phyloP scores from a whole-genome alignment of 2,329 filamentous ascomycete genomes.

The Pseudogymnoascus sp. region DNA sequence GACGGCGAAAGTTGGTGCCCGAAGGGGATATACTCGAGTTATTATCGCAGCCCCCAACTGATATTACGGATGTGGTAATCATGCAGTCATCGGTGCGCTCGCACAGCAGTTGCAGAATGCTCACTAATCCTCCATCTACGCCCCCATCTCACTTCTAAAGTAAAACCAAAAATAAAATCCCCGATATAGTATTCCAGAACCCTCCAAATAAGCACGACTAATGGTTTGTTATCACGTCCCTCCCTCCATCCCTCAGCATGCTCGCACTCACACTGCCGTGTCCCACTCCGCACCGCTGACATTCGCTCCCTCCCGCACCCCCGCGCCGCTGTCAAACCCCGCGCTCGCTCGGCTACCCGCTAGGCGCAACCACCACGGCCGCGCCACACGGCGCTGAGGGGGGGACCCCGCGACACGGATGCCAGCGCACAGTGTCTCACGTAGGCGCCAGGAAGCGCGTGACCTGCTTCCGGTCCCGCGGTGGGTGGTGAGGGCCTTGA shows the following conservation, averaged over 20 bases:
- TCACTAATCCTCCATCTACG: neutral
- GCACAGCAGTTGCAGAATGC: neutral
- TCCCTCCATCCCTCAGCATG: neutral
- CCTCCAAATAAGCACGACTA: neutral
- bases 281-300: neutral
- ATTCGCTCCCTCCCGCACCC: neutral
- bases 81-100: neutral
- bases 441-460: neutral
- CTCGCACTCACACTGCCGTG: neutral
- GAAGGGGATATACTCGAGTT: neutral
- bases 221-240: neutral
- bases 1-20: neutral
- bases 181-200: neutral
- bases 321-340: neutral
- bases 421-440: neutral
- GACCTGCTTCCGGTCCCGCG: neutral
- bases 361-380: neutral
- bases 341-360: neutral
- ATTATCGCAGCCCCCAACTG: neutral
- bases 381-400: neutral
- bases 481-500: neutral
- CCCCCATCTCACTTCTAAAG: neutral
- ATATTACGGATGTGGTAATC: neutral
- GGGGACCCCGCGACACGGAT: neutral
- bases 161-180: neutral